A percentile compares a stretch with the other conserved stretches of the same genome.
Conservation (phyloP, 176 grass and related monocot species). For the Tillandsia leiboldiana region DNA sequence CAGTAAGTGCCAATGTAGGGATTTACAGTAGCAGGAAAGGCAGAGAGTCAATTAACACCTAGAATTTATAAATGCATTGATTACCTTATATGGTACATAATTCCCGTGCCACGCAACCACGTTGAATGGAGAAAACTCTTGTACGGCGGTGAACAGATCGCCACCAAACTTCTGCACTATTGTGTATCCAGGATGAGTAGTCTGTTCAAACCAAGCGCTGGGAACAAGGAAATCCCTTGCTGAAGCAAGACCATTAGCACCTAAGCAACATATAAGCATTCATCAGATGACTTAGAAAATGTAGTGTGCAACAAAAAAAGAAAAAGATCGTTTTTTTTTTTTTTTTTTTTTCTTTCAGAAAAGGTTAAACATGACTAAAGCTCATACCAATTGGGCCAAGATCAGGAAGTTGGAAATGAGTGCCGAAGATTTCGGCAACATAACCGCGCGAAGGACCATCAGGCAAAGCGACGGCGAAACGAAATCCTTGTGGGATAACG, state of each 20-base stretch:
- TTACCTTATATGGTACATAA: slow-evolving; percentile 93
- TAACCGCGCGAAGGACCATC: slow-evolving; percentile 80
- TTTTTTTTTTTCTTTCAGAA: neutral
- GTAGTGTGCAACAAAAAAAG: neutral
- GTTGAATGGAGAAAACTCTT: slow-evolving; percentile 93
- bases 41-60: neutral
- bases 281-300: neutral
- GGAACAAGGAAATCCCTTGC: slow-evolving; percentile 81
- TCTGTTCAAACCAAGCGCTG: slow-evolving; percentile 73
- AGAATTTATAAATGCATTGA: neutral
- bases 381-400: slow-evolving; percentile 80
- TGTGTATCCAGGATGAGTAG: slow-evolving; percentile 41
- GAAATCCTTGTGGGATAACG: slow-evolving; percentile 88
- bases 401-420: slow-evolving; percentile 91
- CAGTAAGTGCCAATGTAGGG: no score
- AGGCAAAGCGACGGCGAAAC: slow-evolving; percentile 57
- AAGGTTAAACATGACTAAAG: neutral
- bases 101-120: slow-evolving; percentile 97
- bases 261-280: slow-evolving; percentile 23
- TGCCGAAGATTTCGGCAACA: slow-evolving; percentile 79
- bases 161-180: slow-evolving; percentile 90
- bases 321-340: neutral
- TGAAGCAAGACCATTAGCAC: slow-evolving; percentile 82
- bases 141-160: slow-evolving; percentile 68
- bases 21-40: neutral